phyloP scores from a whole-genome alignment of 129 eudicot species.

The Dittrichia graveolens region DNA sequence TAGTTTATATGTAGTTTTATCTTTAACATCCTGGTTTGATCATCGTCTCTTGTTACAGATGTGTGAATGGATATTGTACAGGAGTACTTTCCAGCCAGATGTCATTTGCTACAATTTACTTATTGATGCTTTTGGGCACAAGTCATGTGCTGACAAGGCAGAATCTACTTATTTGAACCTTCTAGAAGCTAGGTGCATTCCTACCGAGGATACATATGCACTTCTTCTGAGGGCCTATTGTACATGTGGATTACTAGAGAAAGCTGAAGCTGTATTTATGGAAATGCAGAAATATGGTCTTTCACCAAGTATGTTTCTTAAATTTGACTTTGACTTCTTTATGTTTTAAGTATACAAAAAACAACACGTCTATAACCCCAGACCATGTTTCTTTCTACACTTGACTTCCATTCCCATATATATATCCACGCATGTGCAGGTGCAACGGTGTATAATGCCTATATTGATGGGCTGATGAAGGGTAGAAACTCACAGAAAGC shows the following conservation, averaged over 20 bases:
- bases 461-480: slow-evolving; percentile 74
- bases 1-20: slow-evolving; percentile 10
- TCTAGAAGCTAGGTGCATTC: slow-evolving; percentile 76
- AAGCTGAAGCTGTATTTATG: slow-evolving; percentile 75
- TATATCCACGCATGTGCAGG: slow-evolving; percentile 37
- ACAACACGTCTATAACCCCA: not conserved
- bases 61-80: slow-evolving; percentile 86
- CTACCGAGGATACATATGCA: slow-evolving; percentile 92
- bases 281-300: slow-evolving; percentile 71
- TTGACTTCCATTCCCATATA: not conserved
- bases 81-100: slow-evolving; percentile 81
- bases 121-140: slow-evolving; percentile 85
- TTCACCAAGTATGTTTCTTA: slow-evolving; percentile 60
- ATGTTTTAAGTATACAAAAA: not conserved
- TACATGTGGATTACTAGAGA: slow-evolving; percentile 61
- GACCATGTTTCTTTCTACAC: slow-evolving; percentile 1
- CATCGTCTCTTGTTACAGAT: slow-evolving; percentile 51
- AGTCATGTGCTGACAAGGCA: slow-evolving; percentile 55
- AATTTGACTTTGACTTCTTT: slow-evolving; percentile 19
- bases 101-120: slow-evolving; percentile 88
- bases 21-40: slow-evolving; percentile 28
- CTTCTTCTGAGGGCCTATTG: slow-evolving; percentile 82
- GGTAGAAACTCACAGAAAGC: slow-evolving; percentile 71
- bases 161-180: slow-evolving; percentile 73
- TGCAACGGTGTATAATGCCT: slow-evolving; percentile 79